Evolutionary conservation across 768 basidiomycete genomes (phyloP).

Genomic region (Chiua virens): DNA sequence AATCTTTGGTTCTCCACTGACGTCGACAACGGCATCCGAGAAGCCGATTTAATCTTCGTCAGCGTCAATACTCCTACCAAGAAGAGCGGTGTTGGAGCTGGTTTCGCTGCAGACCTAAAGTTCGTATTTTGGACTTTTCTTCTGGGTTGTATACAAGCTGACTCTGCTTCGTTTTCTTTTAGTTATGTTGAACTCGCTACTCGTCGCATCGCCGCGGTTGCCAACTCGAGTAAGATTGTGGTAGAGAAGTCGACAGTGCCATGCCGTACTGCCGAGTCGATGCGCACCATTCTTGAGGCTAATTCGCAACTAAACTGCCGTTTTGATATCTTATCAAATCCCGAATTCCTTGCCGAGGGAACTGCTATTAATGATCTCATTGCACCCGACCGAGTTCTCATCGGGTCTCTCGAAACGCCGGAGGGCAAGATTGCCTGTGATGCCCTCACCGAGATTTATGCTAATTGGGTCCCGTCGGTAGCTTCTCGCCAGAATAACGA

Average conservation of each 20-base stretch:
- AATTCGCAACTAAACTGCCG: slow-evolving; percentile 90
- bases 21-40: slow-evolving; percentile 87
- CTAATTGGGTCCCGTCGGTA: slow-evolving; percentile 94
- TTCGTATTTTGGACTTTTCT: slow-evolving; percentile 40
- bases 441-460: slow-evolving; percentile 78
- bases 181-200: slow-evolving; percentile 98
- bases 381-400: slow-evolving; percentile 91
- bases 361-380: slow-evolving; percentile 92
- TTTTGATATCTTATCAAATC: slow-evolving; percentile 99
- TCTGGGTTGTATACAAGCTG: slow-evolving; percentile 4
- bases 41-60: slow-evolving; percentile 98
- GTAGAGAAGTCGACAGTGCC: slow-evolving; percentile 99
- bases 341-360: slow-evolving; percentile 98
- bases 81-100: slow-evolving; percentile 96
- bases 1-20: slow-evolving; percentile 98
- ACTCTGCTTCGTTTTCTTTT: slow-evolving; percentile 4
- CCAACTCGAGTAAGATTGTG: slow-evolving; percentile 92
- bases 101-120: slow-evolving; percentile 98
- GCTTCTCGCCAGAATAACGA: neutral
- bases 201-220: slow-evolving; percentile 90
- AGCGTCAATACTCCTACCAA: slow-evolving; percentile 99
- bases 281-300: slow-evolving; percentile 98
- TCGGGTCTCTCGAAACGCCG: slow-evolving; percentile 89
- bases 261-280: slow-evolving; percentile 97
- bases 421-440: slow-evolving; percentile 83